Evolutionary conservation across 2,329 filamentous ascomycete species (phyloP), one percentile per base, ranked within the genome.

Genomic region (Epichloe hybrida): DNA sequence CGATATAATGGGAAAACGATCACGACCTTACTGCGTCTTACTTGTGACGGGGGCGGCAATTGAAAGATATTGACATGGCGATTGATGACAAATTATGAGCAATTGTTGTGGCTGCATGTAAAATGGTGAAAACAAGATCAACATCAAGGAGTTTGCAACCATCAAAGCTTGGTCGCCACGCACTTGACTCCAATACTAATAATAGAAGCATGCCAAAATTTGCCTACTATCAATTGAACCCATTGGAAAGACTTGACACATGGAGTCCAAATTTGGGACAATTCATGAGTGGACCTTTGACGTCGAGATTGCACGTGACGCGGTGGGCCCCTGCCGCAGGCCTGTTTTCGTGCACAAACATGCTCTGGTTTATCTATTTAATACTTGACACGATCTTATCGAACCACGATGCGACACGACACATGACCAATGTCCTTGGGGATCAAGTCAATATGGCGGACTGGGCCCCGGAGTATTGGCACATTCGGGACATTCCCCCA

Each of bases 341-440:
- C 37, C 12, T 15, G 12, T 31, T 31, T 52, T 39, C 42, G 34
- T 37, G 9, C 4, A 12, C 20, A 27, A 17, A 38, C 7, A 21
- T 20, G 9, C 13, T 36, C 5, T 13, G 2, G 4, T 40, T 37
- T 27, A 17, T 38, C 12, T 21, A n/a, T 15, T 46, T 17, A 12
- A 20, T 21, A n/a, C 15, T 46, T 23, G 21, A 20, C 34, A 44
- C 6, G 15, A 8, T 31, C 20, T 11, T 11, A 21, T 6, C 15
- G 37, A 42, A 50, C 52, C 53, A 65, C 55, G 46, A 72, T 73
- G 69, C 56, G 52, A 37, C 39, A 41, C 59, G 58, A 51, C 52
- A 63, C 58, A 70, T 72, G 66, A 67, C 62, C 59, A 67, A 73
- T 74, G 71, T 70, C 65, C 63, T 64, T 69, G 62, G 69, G 69